Evolutionary conservation across 2,329 filamentous ascomycete genomes (phyloP).

Genomic region (Aureobasidium sp.): DNA sequence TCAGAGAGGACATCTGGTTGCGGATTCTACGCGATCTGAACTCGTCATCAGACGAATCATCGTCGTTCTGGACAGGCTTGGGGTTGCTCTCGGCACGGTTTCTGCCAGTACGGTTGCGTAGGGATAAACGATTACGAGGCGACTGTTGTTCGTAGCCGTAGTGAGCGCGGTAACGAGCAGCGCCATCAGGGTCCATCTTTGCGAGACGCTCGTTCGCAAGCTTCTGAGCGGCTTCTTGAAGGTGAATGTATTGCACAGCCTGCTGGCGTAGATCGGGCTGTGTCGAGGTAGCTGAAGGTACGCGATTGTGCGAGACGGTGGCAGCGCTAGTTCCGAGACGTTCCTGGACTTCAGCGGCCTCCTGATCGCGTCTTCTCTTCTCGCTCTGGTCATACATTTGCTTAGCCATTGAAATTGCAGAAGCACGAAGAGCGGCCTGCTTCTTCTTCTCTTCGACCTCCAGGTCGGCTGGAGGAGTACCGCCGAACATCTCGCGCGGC

Average conservation of each 20-base stretch:
- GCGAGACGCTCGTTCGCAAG: slow-evolving; percentile 75
- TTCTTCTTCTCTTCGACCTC: slow-evolving; percentile 68
- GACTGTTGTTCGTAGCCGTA: slow-evolving; percentile 55
- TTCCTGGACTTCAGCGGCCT: not conserved
- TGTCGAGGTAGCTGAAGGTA: slow-evolving; percentile 24
- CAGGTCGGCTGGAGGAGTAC: slow-evolving; percentile 60
- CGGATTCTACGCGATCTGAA: slow-evolving; percentile 64
- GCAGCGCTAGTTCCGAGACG: slow-evolving; percentile 22
- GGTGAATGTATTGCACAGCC: slow-evolving; percentile 47
- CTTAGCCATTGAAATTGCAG: slow-evolving; percentile 81
- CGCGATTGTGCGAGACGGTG: slow-evolving; percentile 24
- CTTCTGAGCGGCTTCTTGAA: slow-evolving; percentile 82
- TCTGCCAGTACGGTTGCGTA: slow-evolving; percentile 9
- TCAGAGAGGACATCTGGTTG: slow-evolving; percentile 71
- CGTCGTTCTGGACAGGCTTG: slow-evolving; percentile 23
- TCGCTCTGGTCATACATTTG: slow-evolving; percentile 66
- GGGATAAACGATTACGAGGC: slow-evolving; percentile 42
- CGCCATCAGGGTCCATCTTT: slow-evolving; percentile 63
- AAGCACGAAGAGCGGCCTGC: slow-evolving; percentile 67
- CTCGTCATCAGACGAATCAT: slow-evolving; percentile 50
- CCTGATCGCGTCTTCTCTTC: slow-evolving; percentile 50
- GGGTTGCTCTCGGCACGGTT: slow-evolving; percentile 16
- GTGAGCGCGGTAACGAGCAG: slow-evolving; percentile 62
- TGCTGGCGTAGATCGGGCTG: slow-evolving; percentile 45
- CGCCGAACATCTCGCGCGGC: slow-evolving; percentile 67